Base-by-base conservation (phyloP, 2,329 filamentous ascomycete genomes). In the Exophiala aquamarina region DNA sequence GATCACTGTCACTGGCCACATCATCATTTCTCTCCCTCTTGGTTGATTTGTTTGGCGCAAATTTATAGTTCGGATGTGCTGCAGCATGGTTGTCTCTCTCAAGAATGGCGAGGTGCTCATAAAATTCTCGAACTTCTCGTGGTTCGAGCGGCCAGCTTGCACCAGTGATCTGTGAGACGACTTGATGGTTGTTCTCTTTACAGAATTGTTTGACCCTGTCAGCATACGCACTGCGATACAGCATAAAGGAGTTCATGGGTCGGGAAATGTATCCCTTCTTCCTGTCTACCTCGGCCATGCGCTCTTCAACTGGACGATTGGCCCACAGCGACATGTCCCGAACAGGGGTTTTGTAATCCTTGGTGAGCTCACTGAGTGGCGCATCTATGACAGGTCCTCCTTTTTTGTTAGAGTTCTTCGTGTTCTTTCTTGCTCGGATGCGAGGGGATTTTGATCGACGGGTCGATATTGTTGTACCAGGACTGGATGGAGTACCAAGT, bases 231-330 rank as follows among this genome's bases (percentile, higher is more conserved):
- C 93, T 95, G 33, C 93, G 86, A 67, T 98, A 98, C 41, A 98
- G 75, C 86, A 98, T 95, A 72, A 97, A 98, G 1, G 89, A 92
- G 67, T 98, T 98, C 86, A 96, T 95, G 2, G 93, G 91, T 21
- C 93, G 79, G 61, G 92, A 89, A 58, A 97, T 79, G 64, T 91
- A 90, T 19, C 87, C 87, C 60, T 84, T 89, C 47, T 82, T 79
- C 59, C 81, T 78, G 34, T 82, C 78, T 8, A 86, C 82, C 65
- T 95, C 90, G 44, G 73, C 70, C 39, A 74, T 75, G 47, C 92
- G 81, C 5, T 77, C 76, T 47, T 88, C 83, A 2, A 74, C 69
- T 8, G 86, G 74, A 41, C 92, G 80, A 59, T 85, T 82, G 28
- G 94, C 90, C 74, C 87, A 95, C 19, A 76, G 74, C 42, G 85